phyloP scores from a whole-genome alignment of 352 stramenopile species.

The Thraustochytrium striatum region DNA sequence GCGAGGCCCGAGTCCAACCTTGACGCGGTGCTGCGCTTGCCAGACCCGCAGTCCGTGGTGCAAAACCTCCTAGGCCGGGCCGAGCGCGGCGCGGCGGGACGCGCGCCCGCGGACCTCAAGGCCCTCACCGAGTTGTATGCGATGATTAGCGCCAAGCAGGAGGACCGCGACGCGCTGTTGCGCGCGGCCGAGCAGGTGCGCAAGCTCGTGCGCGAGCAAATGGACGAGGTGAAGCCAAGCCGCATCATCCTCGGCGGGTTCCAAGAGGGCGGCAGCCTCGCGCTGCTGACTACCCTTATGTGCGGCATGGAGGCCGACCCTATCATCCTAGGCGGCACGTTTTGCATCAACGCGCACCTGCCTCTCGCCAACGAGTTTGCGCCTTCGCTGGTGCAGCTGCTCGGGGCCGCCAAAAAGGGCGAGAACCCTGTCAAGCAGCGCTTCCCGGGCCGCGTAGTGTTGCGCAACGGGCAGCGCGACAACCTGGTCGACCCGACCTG shows the following conservation, averaged over 20 bases:
- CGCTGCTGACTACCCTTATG: not conserved
- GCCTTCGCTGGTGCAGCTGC: not conserved
- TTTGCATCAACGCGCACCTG: constrained; percentile 27
- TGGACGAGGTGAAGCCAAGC: not conserved
- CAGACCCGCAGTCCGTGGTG: not conserved
- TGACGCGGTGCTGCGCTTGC: not conserved
- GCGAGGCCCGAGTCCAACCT: not conserved
- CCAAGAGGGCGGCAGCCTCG: constrained; percentile 9
- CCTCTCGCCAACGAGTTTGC: constrained; percentile 9
- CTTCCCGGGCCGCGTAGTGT: not conserved
- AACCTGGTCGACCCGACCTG: not conserved
- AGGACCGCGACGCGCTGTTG: not conserved
- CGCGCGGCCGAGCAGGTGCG: not conserved
- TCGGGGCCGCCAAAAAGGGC: too few species aligned
- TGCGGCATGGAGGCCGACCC: not conserved
- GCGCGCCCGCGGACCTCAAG: too few species aligned
- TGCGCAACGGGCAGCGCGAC: constrained; percentile 21
- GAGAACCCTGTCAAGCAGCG: not conserved
- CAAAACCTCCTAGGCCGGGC: not conserved
- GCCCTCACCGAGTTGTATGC: constrained; percentile 24
- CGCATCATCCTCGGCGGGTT: constrained; percentile 19
- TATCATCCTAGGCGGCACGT: not conserved
- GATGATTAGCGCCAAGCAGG: not conserved
- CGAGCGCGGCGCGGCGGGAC: too few species aligned
- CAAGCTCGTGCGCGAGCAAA: not conserved